A percentile compares a stretch with the other conserved stretches of the same genome.
phyloP scores from a whole-genome alignment of 2,329 filamentous ascomycete genomes.

The Phialemoniopsis sp. region DNA sequence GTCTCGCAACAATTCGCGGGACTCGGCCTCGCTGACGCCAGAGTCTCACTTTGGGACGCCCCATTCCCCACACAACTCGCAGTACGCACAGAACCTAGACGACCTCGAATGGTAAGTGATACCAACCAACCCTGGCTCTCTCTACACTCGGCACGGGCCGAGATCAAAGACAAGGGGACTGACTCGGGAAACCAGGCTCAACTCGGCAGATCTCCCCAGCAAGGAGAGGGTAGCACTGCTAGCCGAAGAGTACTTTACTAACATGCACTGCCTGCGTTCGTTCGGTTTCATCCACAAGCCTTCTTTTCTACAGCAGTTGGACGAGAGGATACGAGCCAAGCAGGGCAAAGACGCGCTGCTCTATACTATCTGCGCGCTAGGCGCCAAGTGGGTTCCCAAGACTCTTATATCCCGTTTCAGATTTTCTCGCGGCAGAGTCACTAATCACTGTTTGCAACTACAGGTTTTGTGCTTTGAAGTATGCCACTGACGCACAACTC shows the following conservation, averaged over 20 bases:
- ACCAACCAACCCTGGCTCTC: too few relatives aligned
- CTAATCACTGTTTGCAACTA: background rate
- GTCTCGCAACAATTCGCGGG: too few relatives aligned
- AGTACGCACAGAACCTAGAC: too few relatives aligned
- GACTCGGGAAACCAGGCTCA: conserved; percentile 5
- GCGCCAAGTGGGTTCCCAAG: conserved; percentile 10
- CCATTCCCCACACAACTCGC: too few relatives aligned
- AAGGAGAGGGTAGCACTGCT: conserved; percentile 3
- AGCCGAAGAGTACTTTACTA: conserved; percentile 14
- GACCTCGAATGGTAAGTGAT: too few relatives aligned
- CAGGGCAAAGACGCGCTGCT: conserved; percentile 5
- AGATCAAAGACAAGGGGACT: too few relatives aligned
- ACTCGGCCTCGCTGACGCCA: too few relatives aligned
- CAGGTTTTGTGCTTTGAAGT: conserved; percentile 2
- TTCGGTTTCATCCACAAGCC: conserved; percentile 16
- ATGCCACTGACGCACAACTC: background rate
- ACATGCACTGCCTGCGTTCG: conserved; percentile 13
- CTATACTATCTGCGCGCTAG: conserved; percentile 9
- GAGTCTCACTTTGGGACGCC: too few relatives aligned
- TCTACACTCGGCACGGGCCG: too few relatives aligned
- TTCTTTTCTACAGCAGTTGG: conserved; percentile 11
- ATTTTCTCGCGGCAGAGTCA: too few relatives aligned
- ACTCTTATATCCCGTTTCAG: too few relatives aligned
- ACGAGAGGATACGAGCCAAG: conserved; percentile 1
- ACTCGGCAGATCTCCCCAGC: conserved; percentile 4